A percentile compares a stretch with the other conserved stretches of the same genome.
Conservation (phyloP, 2,329 filamentous ascomycete genomes). For the Fusarium sp. region DNA sequence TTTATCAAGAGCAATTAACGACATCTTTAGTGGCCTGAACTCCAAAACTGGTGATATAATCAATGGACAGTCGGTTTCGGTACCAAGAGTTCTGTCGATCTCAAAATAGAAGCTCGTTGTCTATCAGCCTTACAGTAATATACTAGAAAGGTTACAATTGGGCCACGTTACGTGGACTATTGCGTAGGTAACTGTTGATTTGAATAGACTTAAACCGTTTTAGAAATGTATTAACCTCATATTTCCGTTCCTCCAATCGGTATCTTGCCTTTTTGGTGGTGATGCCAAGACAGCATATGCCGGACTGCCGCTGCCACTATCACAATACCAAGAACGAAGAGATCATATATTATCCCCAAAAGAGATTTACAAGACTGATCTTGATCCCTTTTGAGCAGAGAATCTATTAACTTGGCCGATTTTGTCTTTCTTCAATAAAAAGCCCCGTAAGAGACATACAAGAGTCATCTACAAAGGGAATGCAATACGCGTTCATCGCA, state of each 20-base stretch:
- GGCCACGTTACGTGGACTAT: background rate
- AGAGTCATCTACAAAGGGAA: background rate
- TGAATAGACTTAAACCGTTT: background rate
- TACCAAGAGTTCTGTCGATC: background rate
- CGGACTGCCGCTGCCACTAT: background rate
- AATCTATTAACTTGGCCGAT: too few relatives aligned
- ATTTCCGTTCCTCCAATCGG: background rate
- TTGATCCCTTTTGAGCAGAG: too few relatives aligned
- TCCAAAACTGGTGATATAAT: background rate
- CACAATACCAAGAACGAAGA: background rate
- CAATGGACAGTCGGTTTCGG: background rate
- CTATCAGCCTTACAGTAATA: background rate
- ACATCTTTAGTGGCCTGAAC: background rate
- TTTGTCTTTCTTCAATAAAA: background rate
- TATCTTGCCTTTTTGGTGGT: background rate
- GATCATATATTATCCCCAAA: background rate
- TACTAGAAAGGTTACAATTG: background rate
- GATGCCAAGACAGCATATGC: background rate
- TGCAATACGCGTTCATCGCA: slow-evolving; percentile 32
- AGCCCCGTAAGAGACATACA: background rate
- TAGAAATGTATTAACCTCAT: background rate
- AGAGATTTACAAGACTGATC: background rate
- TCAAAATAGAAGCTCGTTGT: slow-evolving; percentile 10
- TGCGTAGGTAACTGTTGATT: background rate
- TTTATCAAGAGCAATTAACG: background rate